These are phyloP conservation scores for Debaryomyces prosopidis DNA, from an alignment of 805 yeast species.

Conservation along the genomic window DNA sequence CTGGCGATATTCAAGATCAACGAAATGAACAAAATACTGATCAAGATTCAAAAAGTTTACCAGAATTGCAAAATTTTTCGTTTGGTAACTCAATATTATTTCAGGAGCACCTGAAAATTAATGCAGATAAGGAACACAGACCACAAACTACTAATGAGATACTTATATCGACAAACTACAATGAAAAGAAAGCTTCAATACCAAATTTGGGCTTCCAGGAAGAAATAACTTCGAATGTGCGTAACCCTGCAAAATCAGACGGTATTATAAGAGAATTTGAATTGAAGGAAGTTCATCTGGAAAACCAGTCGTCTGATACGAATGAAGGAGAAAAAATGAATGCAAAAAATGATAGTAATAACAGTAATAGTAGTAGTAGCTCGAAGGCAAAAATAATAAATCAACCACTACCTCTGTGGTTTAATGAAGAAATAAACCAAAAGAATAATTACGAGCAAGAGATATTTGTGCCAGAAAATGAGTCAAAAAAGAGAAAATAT, in stretches of 20 bases:
- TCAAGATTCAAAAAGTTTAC: background rate
- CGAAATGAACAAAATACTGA: background rate
- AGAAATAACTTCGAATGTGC: background rate
- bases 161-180: background rate
- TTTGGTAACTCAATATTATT: slow-evolving; percentile 13
- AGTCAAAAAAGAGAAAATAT: slow-evolving; percentile 5
- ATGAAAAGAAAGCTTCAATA: background rate
- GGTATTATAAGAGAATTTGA: background rate
- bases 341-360: slow-evolving; percentile 6
- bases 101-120: background rate
- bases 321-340: background rate
- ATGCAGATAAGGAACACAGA: background rate
- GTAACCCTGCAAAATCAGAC: background rate
- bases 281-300: slow-evolving; percentile 2
- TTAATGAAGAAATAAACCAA: slow-evolving; percentile 11
- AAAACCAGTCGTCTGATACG: background rate
- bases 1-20: background rate
- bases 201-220: background rate
- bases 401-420: slow-evolving; percentile 34
- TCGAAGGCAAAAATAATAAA: slow-evolving; percentile 5
- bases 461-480: background rate
- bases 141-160: background rate
- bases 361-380: slow-evolving; percentile 8
- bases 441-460: slow-evolving; percentile 4
- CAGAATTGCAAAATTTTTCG: slow-evolving; percentile 1